phyloP scores from a whole-genome alignment of 2,329 filamentous ascomycete genomes.

The Stemphylium beticola region DNA sequence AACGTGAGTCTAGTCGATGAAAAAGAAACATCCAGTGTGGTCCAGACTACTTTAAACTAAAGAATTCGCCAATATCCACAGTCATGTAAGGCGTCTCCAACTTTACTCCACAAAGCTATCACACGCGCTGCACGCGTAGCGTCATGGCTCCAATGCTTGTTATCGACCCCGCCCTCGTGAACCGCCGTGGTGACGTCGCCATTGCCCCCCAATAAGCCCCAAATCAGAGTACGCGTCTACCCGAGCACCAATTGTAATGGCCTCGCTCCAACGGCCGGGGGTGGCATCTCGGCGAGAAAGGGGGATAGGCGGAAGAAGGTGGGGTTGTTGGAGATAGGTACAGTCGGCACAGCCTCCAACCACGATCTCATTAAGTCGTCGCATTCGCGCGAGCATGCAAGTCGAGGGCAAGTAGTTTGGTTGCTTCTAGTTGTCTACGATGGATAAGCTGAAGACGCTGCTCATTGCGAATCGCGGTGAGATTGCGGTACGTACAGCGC shows the following conservation, averaged over 20 bases:
- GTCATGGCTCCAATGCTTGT: slow-evolving; percentile 15
- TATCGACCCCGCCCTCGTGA: slow-evolving; percentile 18
- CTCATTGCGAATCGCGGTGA: slow-evolving; percentile 67
- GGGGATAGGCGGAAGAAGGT: slow-evolving; percentile 6
- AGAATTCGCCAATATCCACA: neutral
- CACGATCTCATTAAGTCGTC: neutral
- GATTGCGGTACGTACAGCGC: slow-evolving; percentile 51
- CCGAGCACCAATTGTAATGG: slow-evolving; percentile 12
- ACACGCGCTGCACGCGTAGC: slow-evolving; percentile 15
- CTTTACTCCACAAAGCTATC: neutral
- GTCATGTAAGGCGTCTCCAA: neutral
- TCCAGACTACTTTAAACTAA: neutral
- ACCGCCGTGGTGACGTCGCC: slow-evolving; percentile 22
- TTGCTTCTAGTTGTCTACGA: slow-evolving; percentile 13
- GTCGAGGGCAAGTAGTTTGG: too few relatives aligned
- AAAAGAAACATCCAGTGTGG: neutral
- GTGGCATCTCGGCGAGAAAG: slow-evolving; percentile 2
- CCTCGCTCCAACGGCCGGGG: slow-evolving; percentile 7
- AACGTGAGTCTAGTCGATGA: neutral
- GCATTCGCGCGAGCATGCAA: neutral
- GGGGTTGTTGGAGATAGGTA: slow-evolving; percentile 8
- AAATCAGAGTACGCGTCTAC: neutral
- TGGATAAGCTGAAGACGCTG: slow-evolving; percentile 57
- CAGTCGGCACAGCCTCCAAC: neutral
- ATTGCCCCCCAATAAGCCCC: neutral